A percentile compares a stretch with the other conserved stretches of the same genome.
These are phyloP conservation scores for Metschnikowia cerradonensis DNA, from an alignment of 805 yeast genomes.

Conservation along the genomic window DNA sequence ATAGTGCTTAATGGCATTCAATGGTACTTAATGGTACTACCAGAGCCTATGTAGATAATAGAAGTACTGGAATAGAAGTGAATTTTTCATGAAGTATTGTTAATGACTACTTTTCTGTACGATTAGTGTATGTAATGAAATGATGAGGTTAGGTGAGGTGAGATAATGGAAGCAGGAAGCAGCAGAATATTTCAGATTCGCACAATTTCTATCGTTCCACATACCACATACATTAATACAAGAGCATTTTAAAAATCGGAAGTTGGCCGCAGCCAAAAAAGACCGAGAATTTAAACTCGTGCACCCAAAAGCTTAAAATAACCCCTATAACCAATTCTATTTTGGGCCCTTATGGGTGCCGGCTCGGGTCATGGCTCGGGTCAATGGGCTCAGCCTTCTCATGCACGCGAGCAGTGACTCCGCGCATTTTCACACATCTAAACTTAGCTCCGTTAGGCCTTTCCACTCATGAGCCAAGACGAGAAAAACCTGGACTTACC, in stretches of 20 bases:
- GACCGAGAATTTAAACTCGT: background rate
- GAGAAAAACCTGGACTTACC: background rate
- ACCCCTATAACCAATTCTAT: too few species aligned
- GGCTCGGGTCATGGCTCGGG: background rate
- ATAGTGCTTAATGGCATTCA: too few species aligned
- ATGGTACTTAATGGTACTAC: too few species aligned
- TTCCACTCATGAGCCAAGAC: background rate
- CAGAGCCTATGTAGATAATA: too few species aligned
- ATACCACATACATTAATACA: background rate
- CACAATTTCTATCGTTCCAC: background rate
- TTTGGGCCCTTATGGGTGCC: background rate
- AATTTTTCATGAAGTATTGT: too few species aligned
- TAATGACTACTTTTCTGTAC: too few species aligned
- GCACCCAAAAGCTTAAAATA: background rate
- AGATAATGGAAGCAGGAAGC: too few species aligned
- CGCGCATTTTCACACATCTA: background rate
- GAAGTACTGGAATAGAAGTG: too few species aligned
- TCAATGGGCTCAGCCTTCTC: slow-evolving; percentile 1
- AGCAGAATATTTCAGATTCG: background rate
- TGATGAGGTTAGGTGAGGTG: too few species aligned
- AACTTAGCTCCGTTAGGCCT: background rate
- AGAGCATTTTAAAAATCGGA: background rate
- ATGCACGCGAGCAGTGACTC: background rate
- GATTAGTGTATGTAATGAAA: too few species aligned
- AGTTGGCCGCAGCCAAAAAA: background rate